These are phyloP conservation scores for Schizonepeta tenuifolia DNA, from an alignment of 257 asterid genomes.

Conservation along the genomic window DNA sequence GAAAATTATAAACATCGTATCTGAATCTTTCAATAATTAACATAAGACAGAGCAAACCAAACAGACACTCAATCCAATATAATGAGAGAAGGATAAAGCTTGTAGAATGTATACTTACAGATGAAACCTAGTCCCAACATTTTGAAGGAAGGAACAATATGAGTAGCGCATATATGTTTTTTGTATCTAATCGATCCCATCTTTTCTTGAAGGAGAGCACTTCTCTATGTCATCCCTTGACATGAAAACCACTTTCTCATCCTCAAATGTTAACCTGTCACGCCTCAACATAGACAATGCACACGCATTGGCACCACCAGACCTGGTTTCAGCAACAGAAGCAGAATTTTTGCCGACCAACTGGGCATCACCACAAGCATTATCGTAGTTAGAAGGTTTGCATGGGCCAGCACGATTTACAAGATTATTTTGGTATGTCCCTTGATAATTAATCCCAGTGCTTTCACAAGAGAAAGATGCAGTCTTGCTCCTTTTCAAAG, in stretches of 20 bases:
- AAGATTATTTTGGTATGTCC: slow-evolving; percentile 20
- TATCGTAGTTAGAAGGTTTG: slow-evolving; percentile 38
- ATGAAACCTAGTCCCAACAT: slow-evolving; percentile 78
- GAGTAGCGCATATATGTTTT: slow-evolving; percentile 89
- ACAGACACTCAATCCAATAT: neutral
- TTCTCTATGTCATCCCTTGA: slow-evolving; percentile 90
- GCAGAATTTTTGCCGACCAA: slow-evolving; percentile 37
- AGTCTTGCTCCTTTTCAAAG: slow-evolving; percentile 71
- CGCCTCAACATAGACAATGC: slow-evolving; percentile 56
- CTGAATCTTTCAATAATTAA: neutral
- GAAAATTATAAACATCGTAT: slow-evolving; percentile 29
- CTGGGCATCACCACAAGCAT: slow-evolving; percentile 32
- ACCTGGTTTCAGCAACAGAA: slow-evolving; percentile 36
- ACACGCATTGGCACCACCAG: slow-evolving; percentile 40
- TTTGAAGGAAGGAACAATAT: slow-evolving; percentile 87
- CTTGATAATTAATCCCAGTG: slow-evolving; percentile 44
- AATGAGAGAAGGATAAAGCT: neutral
- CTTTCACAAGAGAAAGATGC: slow-evolving; percentile 53
- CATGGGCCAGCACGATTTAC: slow-evolving; percentile 33
- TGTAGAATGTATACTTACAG: slow-evolving; percentile 54
- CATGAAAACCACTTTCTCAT: slow-evolving; percentile 60
- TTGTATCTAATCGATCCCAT: slow-evolving; percentile 78
- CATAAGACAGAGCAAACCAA: neutral
- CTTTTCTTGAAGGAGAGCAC: slow-evolving; percentile 92
- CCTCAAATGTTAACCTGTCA: slow-evolving; percentile 71